A percentile compares a stretch with the other conserved stretches of the same genome.
phyloP scores from a whole-genome alignment of 352 stramenopile genomes.

The Globisporangium irregulare region DNA sequence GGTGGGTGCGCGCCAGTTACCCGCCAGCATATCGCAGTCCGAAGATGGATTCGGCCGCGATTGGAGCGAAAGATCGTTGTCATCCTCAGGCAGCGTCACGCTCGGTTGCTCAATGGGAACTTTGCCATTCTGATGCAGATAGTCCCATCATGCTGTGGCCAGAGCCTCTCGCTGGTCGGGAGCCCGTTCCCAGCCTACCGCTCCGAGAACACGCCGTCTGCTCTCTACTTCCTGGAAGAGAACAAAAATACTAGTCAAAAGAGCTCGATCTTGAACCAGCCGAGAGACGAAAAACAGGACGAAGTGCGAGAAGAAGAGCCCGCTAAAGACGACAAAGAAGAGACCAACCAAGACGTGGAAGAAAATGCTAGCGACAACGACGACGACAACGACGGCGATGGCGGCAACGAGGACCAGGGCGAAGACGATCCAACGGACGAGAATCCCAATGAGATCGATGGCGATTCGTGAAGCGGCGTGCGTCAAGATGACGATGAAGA shows the following conservation, averaged over 20 bases:
- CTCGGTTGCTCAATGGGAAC: slow-evolving; percentile 40
- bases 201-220: slow-evolving; percentile 20
- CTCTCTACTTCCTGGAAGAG: slow-evolving; percentile 43
- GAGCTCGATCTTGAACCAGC: not conserved
- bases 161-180: slow-evolving; percentile 26
- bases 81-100: slow-evolving; percentile 42
- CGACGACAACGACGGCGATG: slow-evolving; percentile 8
- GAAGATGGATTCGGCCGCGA: slow-evolving; percentile 44
- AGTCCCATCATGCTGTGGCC: slow-evolving; percentile 16
- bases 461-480: not conserved
- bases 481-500: not conserved
- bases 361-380: slow-evolving; percentile 1
- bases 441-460: slow-evolving; percentile 1
- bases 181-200: slow-evolving; percentile 39
- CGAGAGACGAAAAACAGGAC: not conserved
- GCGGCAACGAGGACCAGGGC: not conserved
- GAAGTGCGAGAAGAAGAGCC: too few species aligned
- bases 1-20: slow-evolving; percentile 27
- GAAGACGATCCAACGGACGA: slow-evolving; percentile 1
- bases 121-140: slow-evolving; percentile 29
- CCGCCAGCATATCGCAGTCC: slow-evolving; percentile 40
- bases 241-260: slow-evolving; percentile 13
- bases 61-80: slow-evolving; percentile 40
- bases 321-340: not conserved
- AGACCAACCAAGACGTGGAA: slow-evolving; percentile 4